Evolutionary conservation across 2,329 filamentous ascomycete genomes (phyloP).

Genomic region (Coleophoma eucalyptorum): DNA sequence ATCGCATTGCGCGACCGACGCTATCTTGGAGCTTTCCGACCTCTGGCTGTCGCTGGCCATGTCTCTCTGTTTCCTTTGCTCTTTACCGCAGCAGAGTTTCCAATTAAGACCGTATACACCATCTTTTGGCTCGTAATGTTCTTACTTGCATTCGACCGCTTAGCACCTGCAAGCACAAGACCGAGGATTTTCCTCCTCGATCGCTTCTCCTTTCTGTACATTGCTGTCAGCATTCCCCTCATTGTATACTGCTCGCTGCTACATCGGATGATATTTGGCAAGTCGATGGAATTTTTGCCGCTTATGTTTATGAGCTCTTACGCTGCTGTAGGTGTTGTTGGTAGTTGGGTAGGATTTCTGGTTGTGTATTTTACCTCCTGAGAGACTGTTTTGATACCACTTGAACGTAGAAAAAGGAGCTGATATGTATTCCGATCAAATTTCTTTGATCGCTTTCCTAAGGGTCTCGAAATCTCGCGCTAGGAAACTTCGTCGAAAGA

Average conservation of each 20-base stretch:
- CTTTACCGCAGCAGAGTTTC: constrained; percentile 89
- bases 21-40: constrained; percentile 87
- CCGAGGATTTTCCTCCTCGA: constrained; percentile 87
- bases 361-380: constrained; percentile 73
- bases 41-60: constrained; percentile 87
- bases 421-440: no score
- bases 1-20: constrained; percentile 86
- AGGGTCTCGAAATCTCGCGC: no score
- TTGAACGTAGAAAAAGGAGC: no score
- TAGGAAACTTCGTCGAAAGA: no score
- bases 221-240: constrained; percentile 82
- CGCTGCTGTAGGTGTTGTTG: constrained; percentile 88
- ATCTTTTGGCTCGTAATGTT: constrained; percentile 88
- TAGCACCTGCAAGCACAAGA: constrained; percentile 78
- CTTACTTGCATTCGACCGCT: constrained; percentile 77
- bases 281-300: constrained; percentile 82
- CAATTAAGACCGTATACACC: constrained; percentile 90
- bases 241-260: constrained; percentile 84
- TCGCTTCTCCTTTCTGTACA: constrained; percentile 85
- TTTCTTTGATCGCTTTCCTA: no score
- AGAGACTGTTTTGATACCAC: not conserved
- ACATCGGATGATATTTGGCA: constrained; percentile 80
- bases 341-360: constrained; percentile 92
- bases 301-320: constrained; percentile 98
- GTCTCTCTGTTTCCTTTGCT: constrained; percentile 93